Base-by-base conservation (phyloP, 805 yeast genomes). In the Ogataea henricii region DNA sequence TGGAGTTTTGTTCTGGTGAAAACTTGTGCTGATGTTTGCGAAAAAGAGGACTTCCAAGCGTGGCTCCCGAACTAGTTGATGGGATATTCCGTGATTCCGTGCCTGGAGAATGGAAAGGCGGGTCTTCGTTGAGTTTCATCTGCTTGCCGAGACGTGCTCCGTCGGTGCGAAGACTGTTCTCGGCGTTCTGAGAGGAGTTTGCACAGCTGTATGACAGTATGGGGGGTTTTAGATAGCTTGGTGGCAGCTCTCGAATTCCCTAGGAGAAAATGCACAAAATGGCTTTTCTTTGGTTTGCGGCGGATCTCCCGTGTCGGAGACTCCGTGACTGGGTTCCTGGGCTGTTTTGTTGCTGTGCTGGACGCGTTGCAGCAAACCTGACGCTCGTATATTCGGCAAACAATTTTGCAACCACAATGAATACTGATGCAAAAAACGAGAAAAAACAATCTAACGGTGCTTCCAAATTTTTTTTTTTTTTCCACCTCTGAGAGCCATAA, bases 371-470 rank as follows among this genome's bases (percentile, higher is more conserved):
- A 27, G 30, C 14, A 8, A 4, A 27, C 4, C 12, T 27, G 14
- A 13, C 9, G 4, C 30, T 10, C 30, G n/a, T 8, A 6, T 10
- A 27, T 10, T 8, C 10, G 9, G 14, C 14, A 4, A 27, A 27
- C n/a, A 17, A n/a, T n/a, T 4, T 27, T 39, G 33, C 42, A 39
- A 39, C 42, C 42, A 27, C 30, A 25, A 25, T 12, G 22, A 37
- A 13, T 23, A 23, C 27, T 22, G 39, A 36, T 36, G 21, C 32
- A 20, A 20, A 9, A 12, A 20, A 4, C 12, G 14, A 21, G 23
- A 13, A 42, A 42, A 34, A 42, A 42, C 32, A 23, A 17, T 33
- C 14, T 41, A 22, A 22, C 38, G 38, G 26, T 42, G 45, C 45
- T 42, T 42, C 45, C 45, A 42, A 42, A 33, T 26, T 32, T 32